phyloP scores from a whole-genome alignment of 495 filamentous ascomycete species.

The Neurospora sp. region DNA sequence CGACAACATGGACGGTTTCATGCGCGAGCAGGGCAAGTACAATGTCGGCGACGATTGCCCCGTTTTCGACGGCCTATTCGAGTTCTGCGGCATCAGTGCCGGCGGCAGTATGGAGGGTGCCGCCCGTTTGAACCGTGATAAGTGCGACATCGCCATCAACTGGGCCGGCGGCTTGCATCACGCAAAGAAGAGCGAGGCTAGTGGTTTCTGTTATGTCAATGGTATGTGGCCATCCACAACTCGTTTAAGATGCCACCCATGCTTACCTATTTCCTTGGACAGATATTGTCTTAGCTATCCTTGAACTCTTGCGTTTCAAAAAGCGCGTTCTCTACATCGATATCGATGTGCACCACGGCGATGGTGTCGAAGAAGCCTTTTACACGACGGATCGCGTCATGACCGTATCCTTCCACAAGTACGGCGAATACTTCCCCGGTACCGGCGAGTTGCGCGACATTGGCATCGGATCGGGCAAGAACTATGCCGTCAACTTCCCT shows the following conservation, averaged over 20 bases:
- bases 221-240: slow-evolving; percentile 40
- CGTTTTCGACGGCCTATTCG: slow-evolving; percentile 94
- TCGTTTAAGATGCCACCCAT: neutral
- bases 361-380: slow-evolving; percentile 95
- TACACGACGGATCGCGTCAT: slow-evolving; percentile 93
- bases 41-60: slow-evolving; percentile 98
- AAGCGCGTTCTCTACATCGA: slow-evolving; percentile 94
- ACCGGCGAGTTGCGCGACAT: slow-evolving; percentile 94
- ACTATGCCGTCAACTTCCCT: slow-evolving; percentile 95
- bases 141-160: slow-evolving; percentile 96
- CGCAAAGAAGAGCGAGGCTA: slow-evolving; percentile 87
- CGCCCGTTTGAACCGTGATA: slow-evolving; percentile 79
- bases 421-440: slow-evolving; percentile 96
- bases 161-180: slow-evolving; percentile 99
- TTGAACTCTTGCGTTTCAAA: slow-evolving; percentile 78
- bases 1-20: slow-evolving; percentile 93
- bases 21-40: slow-evolving; percentile 90
- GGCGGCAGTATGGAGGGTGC: slow-evolving; percentile 97
- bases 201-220: slow-evolving; percentile 96
- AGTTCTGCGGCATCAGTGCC: slow-evolving; percentile 96
- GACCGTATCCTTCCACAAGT: slow-evolving; percentile 96
- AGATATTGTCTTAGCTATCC: slow-evolving; percentile 95
- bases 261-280: slow-evolving; percentile 1
- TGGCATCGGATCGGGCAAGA: slow-evolving; percentile 82
- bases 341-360: slow-evolving; percentile 96